phyloP scores from a whole-genome alignment of 2,329 filamentous ascomycete species.

The Sphaerulina vaccinii region DNA sequence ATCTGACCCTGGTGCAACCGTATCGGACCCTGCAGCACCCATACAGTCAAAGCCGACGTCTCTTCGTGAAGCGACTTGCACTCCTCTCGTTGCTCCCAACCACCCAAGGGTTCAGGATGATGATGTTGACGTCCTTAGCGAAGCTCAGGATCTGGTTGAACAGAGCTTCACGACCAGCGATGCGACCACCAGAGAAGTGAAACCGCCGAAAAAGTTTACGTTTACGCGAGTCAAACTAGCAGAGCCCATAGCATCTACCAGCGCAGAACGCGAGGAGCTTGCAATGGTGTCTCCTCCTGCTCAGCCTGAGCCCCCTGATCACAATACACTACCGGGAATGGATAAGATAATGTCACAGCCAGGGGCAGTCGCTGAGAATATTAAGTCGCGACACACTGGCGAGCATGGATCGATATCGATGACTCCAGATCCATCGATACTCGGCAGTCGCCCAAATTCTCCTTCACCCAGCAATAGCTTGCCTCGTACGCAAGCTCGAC shows the following conservation, averaged over 20 bases:
- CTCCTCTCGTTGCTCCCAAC: neutral
- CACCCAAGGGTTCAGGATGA: neutral
- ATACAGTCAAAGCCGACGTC: neutral
- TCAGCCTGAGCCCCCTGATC: neutral
- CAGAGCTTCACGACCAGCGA: conserved; percentile 3
- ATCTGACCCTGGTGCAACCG: neutral
- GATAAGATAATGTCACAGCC: neutral
- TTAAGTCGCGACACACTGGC: too few relatives aligned
- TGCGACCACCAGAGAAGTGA: neutral
- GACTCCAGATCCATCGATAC: neutral
- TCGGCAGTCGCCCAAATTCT: neutral
- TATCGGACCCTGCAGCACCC: neutral
- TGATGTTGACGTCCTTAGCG: neutral
- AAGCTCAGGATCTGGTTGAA: conserved; percentile 7
- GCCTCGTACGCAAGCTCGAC: neutral
- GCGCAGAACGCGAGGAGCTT: neutral
- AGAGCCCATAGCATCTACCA: neutral
- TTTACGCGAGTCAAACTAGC: conserved; percentile 5
- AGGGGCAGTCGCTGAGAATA: neutral
- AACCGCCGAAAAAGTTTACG: neutral
- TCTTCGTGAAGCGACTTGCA: neutral
- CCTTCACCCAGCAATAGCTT: conserved; percentile 19
- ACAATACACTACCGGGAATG: neutral
- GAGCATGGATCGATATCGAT: neutral
- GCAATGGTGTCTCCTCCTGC: neutral